Percentiles rank a stretch among this genome's conserved stretches.
Evolutionary conservation across 768 basidiomycete genomes (phyloP).

Genomic region (Amanita jacksonii): DNA sequence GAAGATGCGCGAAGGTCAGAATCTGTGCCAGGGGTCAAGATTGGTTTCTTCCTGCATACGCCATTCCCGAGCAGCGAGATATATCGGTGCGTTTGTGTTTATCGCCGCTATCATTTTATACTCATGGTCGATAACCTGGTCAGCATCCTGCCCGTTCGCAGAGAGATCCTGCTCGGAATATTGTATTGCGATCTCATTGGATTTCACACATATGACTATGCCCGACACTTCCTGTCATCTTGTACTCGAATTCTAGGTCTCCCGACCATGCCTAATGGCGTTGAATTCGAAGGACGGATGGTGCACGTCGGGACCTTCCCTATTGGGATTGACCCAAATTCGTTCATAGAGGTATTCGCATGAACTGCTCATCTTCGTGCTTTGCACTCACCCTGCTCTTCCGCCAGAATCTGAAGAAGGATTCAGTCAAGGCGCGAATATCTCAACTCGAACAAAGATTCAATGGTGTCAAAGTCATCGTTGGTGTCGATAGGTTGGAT

Average conservation of each 20-base stretch:
- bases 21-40: slow-evolving; percentile 66
- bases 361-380: not conserved
- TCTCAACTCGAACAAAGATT: slow-evolving; percentile 81
- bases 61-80: slow-evolving; percentile 98
- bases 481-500: slow-evolving; percentile 96
- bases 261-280: slow-evolving; percentile 96
- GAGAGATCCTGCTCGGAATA: slow-evolving; percentile 94
- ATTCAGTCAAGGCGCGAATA: slow-evolving; percentile 74
- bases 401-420: slow-evolving; percentile 77
- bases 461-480: slow-evolving; percentile 91
- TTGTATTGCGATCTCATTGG: slow-evolving; percentile 96
- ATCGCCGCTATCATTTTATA: slow-evolving; percentile 10
- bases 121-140: not conserved
- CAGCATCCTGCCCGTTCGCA: slow-evolving; percentile 92
- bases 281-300: slow-evolving; percentile 90
- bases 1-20: slow-evolving; percentile 47
- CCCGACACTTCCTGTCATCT: slow-evolving; percentile 97
- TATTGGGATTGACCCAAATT: slow-evolving; percentile 93
- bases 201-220: slow-evolving; percentile 99
- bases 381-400: slow-evolving; percentile 8
- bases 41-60: slow-evolving; percentile 98
- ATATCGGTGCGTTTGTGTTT: slow-evolving; percentile 57
- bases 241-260: slow-evolving; percentile 94
- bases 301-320: slow-evolving; percentile 99
- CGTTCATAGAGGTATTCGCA: slow-evolving; percentile 67